A percentile compares a stretch with the other conserved stretches of the same genome.
phyloP scores from a whole-genome alignment of 768 basidiomycete genomes.

The Podaxis rugospora region DNA sequence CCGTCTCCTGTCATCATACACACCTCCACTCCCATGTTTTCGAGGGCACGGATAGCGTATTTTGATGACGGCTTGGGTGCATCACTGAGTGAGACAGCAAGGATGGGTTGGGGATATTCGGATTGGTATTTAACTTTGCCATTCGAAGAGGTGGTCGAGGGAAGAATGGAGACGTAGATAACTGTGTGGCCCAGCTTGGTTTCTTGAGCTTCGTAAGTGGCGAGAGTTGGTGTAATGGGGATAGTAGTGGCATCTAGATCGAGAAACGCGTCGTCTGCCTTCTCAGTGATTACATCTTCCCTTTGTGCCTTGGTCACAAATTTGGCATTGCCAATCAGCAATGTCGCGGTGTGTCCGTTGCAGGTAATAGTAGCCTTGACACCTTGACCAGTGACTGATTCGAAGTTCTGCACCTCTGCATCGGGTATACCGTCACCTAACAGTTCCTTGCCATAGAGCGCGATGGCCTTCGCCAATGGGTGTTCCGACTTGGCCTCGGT shows the following conservation, averaged over 20 bases:
- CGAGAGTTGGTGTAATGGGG: conserved; percentile 52
- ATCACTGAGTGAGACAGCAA: conserved; percentile 86
- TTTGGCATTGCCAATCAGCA: conserved; percentile 72
- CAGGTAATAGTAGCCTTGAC: conserved; percentile 67
- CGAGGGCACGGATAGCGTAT: conserved; percentile 76
- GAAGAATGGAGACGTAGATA: conserved; percentile 75
- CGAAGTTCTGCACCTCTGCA: conserved; percentile 67
- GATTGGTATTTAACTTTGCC: conserved; percentile 17
- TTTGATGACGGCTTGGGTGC: conserved; percentile 80
- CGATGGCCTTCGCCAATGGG: conserved; percentile 92
- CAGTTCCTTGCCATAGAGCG: conserved; percentile 70
- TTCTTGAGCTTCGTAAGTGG: conserved; percentile 67
- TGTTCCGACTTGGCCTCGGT: conserved; percentile 94
- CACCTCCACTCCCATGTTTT: conserved; percentile 88
- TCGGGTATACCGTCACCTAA: conserved; percentile 42
- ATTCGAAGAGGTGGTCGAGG: background rate
- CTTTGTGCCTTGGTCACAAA: conserved; percentile 45
- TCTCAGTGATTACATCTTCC: conserved; percentile 58
- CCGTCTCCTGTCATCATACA: conserved; percentile 95
- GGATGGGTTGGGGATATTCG: conserved; percentile 49
- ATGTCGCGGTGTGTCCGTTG: conserved; percentile 44
- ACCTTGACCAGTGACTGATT: conserved; percentile 86
- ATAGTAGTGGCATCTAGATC: conserved; percentile 5
- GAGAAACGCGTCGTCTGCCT: conserved; percentile 26
- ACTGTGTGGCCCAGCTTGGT: conserved; percentile 74